Base-by-base conservation (phyloP, 257 asterid species). In the Gentiana dahurica region DNA sequence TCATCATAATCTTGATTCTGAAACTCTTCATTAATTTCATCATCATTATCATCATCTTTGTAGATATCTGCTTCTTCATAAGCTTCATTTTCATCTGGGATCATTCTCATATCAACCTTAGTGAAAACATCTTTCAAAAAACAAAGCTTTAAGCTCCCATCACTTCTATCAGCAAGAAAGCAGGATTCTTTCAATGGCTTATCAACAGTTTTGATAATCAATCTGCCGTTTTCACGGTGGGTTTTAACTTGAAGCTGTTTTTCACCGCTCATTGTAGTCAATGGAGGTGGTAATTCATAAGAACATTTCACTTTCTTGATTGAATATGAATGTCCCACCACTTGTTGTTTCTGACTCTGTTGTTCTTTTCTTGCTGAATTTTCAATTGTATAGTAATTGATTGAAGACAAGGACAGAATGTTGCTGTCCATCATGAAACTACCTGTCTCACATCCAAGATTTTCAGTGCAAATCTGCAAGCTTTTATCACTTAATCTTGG, bases 401-500 rank as follows among this genome's bases (percentile, higher is more conserved):
- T 10, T 60, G 43, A 5, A 75, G 44, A 39, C 63, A 49, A 5
- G 82, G 66, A 71, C 75, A 52, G 73, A 82, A 1, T 76, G 85
- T 60, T 56, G 77, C 58, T 35, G 8, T 74, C 94, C 65, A 73
- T 36, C 41, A 34, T 71, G 36, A 83, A 89, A 38, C 67, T 72
- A 6, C 97, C 95, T n/a, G 87, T 77, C 48, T 89, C 97, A 59
- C 89, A 79, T 0, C 97, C 97, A 1, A 89, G 54, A 53, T 76
- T 81, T 43, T 89, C 97, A 6, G 95, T 89, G 81, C 97, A 89
- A 12, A 89, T 15, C 51, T 80, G 73, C n/a, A 89, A 76, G 63
- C 95, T 83, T 50, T 73, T 70, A 0, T 73, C 73, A 54, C 81
- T 85, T 12, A 81, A 72, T 39, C 60, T 57, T 0, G 81, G 64